Conservation (phyloP, 345 rosid genomes). For the Sisymbrium irio region DNA sequence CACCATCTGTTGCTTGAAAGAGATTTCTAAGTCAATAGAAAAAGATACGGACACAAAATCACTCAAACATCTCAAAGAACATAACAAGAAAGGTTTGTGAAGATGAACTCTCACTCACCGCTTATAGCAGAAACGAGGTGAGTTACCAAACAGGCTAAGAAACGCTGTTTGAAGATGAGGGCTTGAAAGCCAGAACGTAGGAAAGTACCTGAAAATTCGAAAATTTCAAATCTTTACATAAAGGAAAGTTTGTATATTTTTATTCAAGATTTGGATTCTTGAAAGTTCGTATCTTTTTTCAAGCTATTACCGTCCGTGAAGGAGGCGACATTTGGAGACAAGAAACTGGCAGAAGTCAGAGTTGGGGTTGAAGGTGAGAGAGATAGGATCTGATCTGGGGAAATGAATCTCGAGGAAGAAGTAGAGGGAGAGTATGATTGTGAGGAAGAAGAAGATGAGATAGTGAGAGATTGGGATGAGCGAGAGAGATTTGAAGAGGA, state of each 20-base stretch:
- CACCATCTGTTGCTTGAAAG: slow-evolving; percentile 79
- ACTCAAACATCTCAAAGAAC: background rate
- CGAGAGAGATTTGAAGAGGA: slow-evolving; percentile 43
- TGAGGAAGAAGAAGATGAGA: slow-evolving; percentile 33
- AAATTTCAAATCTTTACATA: background rate
- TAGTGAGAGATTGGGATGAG: slow-evolving; percentile 57
- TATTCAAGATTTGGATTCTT: background rate
- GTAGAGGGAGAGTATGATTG: slow-evolving; percentile 40
- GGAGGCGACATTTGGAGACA: slow-evolving; percentile 65
- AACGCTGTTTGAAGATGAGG: slow-evolving; percentile 77
- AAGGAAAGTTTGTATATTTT: background rate
- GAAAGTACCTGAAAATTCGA: slow-evolving; percentile 53
- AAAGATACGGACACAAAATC: background rate
- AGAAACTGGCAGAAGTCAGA: slow-evolving; percentile 51
- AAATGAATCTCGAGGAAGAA: slow-evolving; percentile 67
- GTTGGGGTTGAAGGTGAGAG: slow-evolving; percentile 44
- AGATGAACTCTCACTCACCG: slow-evolving; percentile 52
- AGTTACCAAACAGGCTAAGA: slow-evolving; percentile 64
- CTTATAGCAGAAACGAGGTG: slow-evolving; percentile 62
- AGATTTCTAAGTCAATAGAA: slow-evolving; percentile 45
- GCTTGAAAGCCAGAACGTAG: slow-evolving; percentile 88
- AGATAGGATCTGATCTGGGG: slow-evolving; percentile 44
- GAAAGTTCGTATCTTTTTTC: background rate
- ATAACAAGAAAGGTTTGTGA: background rate
- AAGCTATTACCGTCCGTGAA: slow-evolving; percentile 56